These are phyloP conservation scores for Vitis hybrid DNA, from an alignment of 177 flowering plant genomes.

Conservation along the genomic window DNA sequence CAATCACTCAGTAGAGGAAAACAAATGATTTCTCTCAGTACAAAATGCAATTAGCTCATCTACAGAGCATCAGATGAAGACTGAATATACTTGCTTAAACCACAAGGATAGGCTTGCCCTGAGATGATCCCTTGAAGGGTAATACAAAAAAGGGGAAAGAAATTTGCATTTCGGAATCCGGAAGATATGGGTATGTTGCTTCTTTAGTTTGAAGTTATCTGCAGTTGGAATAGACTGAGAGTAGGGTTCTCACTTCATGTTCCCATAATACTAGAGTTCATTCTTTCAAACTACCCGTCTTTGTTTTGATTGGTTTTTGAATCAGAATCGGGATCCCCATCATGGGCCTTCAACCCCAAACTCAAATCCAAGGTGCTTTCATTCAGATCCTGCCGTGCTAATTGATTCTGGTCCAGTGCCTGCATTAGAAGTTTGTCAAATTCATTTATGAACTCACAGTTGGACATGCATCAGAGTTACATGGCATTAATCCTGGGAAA, in stretches of 20 bases:
- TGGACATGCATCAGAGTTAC: too few relatives aligned
- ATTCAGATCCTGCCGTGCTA: constrained; percentile 62
- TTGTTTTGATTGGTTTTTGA: constrained; percentile 23
- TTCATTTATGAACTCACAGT: neutral
- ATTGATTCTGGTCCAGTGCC: constrained; percentile 28
- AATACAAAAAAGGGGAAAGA: neutral
- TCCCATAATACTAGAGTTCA: constrained; percentile 2
- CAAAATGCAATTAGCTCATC: constrained; percentile 6
- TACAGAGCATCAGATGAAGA: constrained; percentile 1
- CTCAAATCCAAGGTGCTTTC: constrained; percentile 65
- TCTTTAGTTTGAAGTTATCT: neutral
- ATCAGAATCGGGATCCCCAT: constrained; percentile 30
- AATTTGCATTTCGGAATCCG: neutral
- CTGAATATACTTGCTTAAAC: neutral
- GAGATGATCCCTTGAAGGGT: neutral
- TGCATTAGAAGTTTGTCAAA: constrained; percentile 2
- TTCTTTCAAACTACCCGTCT: constrained; percentile 19
- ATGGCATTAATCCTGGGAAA: too few relatives aligned
- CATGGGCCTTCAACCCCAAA: constrained; percentile 40
- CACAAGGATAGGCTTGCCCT: neutral
- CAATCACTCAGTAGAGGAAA: constrained; percentile 1
- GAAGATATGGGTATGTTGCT: neutral
- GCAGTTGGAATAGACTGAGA: neutral
- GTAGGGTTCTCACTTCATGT: neutral
- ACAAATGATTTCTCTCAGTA: neutral